These are phyloP conservation scores for Kandelia obovata DNA, from an alignment of 345 rosid species.

Conservation along the genomic window DNA sequence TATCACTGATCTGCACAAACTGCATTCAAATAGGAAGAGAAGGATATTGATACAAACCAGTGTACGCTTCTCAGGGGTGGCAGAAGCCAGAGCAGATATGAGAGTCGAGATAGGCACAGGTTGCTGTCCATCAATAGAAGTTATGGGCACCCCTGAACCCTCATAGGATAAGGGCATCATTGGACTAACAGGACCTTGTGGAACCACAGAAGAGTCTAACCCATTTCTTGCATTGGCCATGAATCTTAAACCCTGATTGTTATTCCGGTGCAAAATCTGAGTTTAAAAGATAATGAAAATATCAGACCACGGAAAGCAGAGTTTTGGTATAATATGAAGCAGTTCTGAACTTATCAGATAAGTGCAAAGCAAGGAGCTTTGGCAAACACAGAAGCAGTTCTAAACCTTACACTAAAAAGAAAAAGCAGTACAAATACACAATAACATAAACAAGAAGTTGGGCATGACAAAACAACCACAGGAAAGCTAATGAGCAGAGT, in stretches of 20 bases:
- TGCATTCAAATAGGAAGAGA: neutral
- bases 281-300: neutral
- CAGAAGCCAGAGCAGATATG: constrained; percentile 51
- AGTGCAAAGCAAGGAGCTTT: too few species aligned
- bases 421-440: too few species aligned
- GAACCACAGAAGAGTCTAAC: constrained; percentile 34
- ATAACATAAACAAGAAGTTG: too few species aligned
- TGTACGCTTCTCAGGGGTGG: constrained; percentile 33
- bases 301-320: neutral
- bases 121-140: constrained; percentile 26
- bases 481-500: too few species aligned
- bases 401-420: too few species aligned
- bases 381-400: too few species aligned
- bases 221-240: constrained; percentile 39
- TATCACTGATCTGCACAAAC: neutral
- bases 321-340: neutral
- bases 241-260: constrained; percentile 42
- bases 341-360: too few species aligned
- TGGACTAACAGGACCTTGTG: constrained; percentile 40
- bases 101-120: constrained; percentile 42
- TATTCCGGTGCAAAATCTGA: constrained; percentile 40
- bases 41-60: constrained; percentile 6
- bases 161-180: constrained; percentile 43
- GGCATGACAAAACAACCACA: too few species aligned
- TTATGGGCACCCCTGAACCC: constrained; percentile 35